These are phyloP conservation scores for Pichia heedii DNA, from an alignment of 805 yeast species.

Conservation along the genomic window DNA sequence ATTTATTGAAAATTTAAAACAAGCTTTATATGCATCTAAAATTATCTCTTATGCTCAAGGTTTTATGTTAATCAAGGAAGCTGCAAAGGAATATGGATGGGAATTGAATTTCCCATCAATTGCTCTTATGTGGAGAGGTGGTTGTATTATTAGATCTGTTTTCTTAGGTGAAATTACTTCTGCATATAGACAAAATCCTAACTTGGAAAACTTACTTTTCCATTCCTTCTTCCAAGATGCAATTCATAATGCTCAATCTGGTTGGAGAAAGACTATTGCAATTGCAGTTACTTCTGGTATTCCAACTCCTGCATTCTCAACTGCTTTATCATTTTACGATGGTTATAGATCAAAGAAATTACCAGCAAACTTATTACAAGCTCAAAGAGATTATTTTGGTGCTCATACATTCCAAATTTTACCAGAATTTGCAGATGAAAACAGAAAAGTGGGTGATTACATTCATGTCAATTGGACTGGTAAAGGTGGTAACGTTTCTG, in stretches of 20 bases:
- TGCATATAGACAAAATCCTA: conserved; percentile 91
- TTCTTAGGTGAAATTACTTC: conserved; percentile 94
- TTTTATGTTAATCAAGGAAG: conserved; percentile 98
- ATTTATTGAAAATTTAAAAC: conserved; percentile 90
- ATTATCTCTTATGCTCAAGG: conserved; percentile 98
- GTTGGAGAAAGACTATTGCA: conserved; percentile 88
- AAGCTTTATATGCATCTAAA: conserved; percentile 97
- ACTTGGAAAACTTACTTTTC: conserved; percentile 91
- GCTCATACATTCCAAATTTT: conserved; percentile 97
- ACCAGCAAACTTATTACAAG: conserved; percentile 98
- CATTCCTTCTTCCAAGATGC: conserved; percentile 91
- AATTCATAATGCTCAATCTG: conserved; percentile 83
- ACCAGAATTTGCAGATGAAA: conserved; percentile 72
- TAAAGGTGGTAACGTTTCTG: conserved; percentile 95
- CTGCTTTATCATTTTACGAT: conserved; percentile 96
- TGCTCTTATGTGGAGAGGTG: conserved; percentile 99
- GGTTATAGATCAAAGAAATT: conserved; percentile 94
- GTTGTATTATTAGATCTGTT: conserved; percentile 98
- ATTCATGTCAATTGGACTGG: conserved; percentile 99
- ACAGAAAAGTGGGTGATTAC: conserved; percentile 69
- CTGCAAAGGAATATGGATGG: conserved; percentile 96
- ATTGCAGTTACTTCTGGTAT: conserved; percentile 78
- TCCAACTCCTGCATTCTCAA: conserved; percentile 96
- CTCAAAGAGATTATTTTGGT: conserved; percentile 99
- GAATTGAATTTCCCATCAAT: conserved; percentile 95